These are phyloP conservation scores for Linnemannia hyalina DNA, from an alignment of 192 early-diverging fungal species.

Conservation along the genomic window DNA sequence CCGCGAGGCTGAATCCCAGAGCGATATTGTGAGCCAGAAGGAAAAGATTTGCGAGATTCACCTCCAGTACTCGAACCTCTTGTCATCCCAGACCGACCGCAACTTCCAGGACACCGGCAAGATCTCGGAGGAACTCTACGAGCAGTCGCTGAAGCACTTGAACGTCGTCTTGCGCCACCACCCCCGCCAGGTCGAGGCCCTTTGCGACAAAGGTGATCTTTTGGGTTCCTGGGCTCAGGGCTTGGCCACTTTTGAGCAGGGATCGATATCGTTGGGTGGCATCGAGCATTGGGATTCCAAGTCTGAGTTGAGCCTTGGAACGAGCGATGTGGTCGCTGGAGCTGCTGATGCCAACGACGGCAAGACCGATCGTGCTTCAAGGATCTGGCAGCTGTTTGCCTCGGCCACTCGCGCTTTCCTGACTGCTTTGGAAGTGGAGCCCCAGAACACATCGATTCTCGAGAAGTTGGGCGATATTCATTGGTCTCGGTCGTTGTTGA, in stretches of 20 bases:
- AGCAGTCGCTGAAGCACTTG: conserved; percentile 56
- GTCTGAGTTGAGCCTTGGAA: conserved; percentile 35
- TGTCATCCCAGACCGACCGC: conserved; percentile 63
- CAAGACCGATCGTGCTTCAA: conserved; percentile 26
- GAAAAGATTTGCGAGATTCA: conserved; percentile 59
- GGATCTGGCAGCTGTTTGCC: conserved; percentile 61
- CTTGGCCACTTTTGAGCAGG: conserved; percentile 42
- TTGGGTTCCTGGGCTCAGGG: conserved; percentile 63
- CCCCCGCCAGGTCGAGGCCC: conserved; percentile 62
- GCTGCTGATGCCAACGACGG: conserved; percentile 10
- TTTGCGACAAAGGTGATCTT: conserved; percentile 69
- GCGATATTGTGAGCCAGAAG: conserved; percentile 46
- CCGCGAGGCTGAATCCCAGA: conserved; percentile 41
- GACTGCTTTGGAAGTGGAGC: conserved; percentile 59
- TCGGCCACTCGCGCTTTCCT: conserved; percentile 60
- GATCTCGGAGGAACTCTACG: conserved; percentile 53
- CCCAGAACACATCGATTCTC: conserved; percentile 64
- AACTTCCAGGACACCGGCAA: conserved; percentile 56
- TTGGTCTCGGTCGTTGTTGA: conserved; percentile 55
- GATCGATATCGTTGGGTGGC: conserved; percentile 14
- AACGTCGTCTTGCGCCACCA: conserved; percentile 57
- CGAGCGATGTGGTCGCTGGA: conserved; percentile 36
- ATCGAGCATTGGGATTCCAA: conserved; percentile 36
- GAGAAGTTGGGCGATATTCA: conserved; percentile 67
- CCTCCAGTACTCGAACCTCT: conserved; percentile 59